Conservation (phyloP, 2,329 filamentous ascomycete genomes). For the Talaromyces sp. region DNA sequence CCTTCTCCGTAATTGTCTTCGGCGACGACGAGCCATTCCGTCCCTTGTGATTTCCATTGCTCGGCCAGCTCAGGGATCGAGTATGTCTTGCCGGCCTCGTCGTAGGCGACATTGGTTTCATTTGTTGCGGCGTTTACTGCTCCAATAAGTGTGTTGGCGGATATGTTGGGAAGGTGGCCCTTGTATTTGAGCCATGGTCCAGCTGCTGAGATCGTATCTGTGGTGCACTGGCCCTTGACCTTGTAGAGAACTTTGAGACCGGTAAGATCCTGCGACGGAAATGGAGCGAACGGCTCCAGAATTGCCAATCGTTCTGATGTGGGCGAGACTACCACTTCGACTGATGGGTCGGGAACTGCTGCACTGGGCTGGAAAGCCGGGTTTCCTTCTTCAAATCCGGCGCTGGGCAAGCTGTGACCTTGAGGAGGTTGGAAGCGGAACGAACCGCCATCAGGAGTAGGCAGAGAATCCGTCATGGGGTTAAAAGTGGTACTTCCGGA, state of each 20-base stretch:
- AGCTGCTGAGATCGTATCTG: conserved; percentile 94
- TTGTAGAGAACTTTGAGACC: conserved; percentile 87
- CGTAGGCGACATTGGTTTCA: conserved; percentile 89
- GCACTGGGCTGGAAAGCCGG: conserved; percentile 66
- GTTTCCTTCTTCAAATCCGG: conserved; percentile 77
- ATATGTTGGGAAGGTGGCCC: conserved; percentile 96
- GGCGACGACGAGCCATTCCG: conserved; percentile 87
- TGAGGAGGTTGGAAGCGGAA: conserved; percentile 80
- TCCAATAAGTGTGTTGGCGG: conserved; percentile 93
- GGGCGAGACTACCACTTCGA: conserved; percentile 72
- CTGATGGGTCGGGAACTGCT: conserved; percentile 63
- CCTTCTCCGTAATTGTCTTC: conserved; percentile 98
- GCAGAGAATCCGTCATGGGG: conserved; percentile 79
- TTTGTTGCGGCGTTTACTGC: conserved; percentile 87
- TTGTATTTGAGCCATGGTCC: conserved; percentile 99
- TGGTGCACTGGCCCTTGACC: conserved; percentile 95
- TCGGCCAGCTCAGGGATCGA: conserved; percentile 84
- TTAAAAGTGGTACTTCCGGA: conserved; percentile 92
- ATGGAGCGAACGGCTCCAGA: conserved; percentile 82
- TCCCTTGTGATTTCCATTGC: conserved; percentile 69
- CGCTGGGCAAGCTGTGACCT: conserved; percentile 55
- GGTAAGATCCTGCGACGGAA: conserved; percentile 68
- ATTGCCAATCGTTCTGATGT: conserved; percentile 85
- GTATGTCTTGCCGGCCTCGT: conserved; percentile 66
- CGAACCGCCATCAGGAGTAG: conserved; percentile 68